These are phyloP conservation scores for Saposhnikovia divaricata DNA, from an alignment of 129 eudicot species.

Conservation along the genomic window DNA sequence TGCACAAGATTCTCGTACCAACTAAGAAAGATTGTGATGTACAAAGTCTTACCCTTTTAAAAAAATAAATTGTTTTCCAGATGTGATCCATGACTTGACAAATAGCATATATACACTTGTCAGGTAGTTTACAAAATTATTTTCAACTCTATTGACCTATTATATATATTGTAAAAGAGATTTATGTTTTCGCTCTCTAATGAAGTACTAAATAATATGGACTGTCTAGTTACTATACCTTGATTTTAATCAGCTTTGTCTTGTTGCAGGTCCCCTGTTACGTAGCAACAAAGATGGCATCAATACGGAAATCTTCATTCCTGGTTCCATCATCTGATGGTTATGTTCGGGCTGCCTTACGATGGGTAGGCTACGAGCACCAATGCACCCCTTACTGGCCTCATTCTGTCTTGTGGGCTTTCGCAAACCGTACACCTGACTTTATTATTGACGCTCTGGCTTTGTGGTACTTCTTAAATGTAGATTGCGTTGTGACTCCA, in stretches of 20 bases:
- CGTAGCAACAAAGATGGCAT: constrained; percentile 98
- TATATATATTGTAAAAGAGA: background rate
- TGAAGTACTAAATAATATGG: background rate
- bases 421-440: constrained; percentile 51
- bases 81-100: background rate
- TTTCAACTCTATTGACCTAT: background rate
- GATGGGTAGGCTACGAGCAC: constrained; percentile 85
- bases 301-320: constrained; percentile 80
- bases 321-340: constrained; percentile 80
- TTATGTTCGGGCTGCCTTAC: constrained; percentile 77
- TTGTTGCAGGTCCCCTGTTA: constrained; percentile 66
- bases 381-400: constrained; percentile 99
- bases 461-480: constrained; percentile 33
- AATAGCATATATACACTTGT: background rate
- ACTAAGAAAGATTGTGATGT: background rate
- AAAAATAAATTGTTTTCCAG: background rate
- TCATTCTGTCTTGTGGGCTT: constrained; percentile 66
- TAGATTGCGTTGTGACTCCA: too few relatives aligned
- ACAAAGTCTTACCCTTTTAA: background rate
- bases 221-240: background rate
- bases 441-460: constrained; percentile 63
- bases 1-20: background rate
- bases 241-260: background rate
- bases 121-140: background rate
- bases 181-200: background rate